These are phyloP conservation scores for Fusarium temperatum DNA, from an alignment of 2,329 filamentous ascomycete species.

Conservation along the genomic window DNA sequence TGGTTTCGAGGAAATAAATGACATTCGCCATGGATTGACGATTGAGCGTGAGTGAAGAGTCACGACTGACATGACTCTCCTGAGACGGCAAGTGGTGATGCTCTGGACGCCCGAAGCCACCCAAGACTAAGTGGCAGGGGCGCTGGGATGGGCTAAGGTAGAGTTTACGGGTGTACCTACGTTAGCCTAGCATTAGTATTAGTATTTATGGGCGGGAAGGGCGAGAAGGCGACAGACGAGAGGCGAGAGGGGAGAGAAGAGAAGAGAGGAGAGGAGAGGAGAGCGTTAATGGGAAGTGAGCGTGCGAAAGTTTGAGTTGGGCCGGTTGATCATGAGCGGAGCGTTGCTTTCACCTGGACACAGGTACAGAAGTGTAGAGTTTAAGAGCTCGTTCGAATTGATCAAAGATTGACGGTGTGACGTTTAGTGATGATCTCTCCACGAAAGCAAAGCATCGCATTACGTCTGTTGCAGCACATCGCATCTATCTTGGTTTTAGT, in stretches of 20 bases:
- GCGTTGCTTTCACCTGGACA: constrained; percentile 6
- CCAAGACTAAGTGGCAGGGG: constrained; percentile 12
- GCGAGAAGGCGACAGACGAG: neutral
- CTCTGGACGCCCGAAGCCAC: constrained; percentile 34
- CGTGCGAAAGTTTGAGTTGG: constrained; percentile 24
- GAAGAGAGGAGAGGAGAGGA: neutral
- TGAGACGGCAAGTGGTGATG: constrained; percentile 13
- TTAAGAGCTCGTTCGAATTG: constrained; percentile 2
- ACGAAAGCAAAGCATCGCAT: constrained; percentile 5
- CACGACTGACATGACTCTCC: neutral
- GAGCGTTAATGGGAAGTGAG: neutral
- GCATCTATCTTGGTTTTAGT: neutral
- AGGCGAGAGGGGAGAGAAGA: neutral
- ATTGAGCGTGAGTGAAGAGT: constrained; percentile 1
- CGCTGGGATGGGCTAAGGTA: constrained; percentile 29
- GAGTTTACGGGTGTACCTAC: constrained; percentile 37
- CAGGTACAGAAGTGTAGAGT: neutral
- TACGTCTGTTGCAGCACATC: neutral
- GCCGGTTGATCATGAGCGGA: constrained; percentile 7
- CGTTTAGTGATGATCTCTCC: constrained; percentile 10
- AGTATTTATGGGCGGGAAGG: constrained; percentile 20
- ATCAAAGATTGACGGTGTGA: constrained; percentile 11
- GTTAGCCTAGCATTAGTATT: constrained; percentile 25
- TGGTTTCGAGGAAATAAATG: neutral
- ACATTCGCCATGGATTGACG: neutral